A percentile compares a stretch with the other conserved stretches of the same genome.
Evolutionary conservation across 768 basidiomycete species (phyloP).

Genomic region (Mycena floridula): DNA sequence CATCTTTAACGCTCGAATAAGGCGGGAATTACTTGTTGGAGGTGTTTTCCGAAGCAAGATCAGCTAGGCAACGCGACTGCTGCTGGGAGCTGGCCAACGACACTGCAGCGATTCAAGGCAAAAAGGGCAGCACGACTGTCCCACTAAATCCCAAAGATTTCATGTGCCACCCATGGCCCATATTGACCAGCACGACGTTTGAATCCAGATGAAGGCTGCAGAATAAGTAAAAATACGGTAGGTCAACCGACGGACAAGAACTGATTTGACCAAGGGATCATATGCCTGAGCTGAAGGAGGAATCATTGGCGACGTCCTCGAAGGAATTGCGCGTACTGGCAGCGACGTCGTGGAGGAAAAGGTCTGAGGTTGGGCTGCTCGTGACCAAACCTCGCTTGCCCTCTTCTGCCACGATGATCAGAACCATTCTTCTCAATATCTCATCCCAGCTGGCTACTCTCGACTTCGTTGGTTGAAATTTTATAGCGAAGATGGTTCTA

Average conservation of each 20-base stretch:
- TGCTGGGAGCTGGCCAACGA: conserved; percentile 41
- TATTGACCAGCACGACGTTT: conserved; percentile 46
- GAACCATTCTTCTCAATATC: no score
- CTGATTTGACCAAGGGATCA: conserved; percentile 58
- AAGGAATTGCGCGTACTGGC: conserved; percentile 45
- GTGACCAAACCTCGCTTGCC: no score
- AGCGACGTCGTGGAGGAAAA: conserved; percentile 15
- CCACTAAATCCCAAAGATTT: conserved; percentile 22
- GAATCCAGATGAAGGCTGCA: no score
- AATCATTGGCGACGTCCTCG: conserved; percentile 48
- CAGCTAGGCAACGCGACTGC: conserved; percentile 49
- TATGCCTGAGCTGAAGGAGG: conserved; percentile 54
- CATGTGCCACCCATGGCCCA: no score
- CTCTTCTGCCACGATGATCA: no score
- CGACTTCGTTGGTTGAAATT: no score
- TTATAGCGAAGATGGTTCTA: no score
- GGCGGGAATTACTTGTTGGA: conserved; percentile 44
- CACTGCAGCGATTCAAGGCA: conserved; percentile 36
- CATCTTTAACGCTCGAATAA: background rate
- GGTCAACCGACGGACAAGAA: conserved; percentile 55
- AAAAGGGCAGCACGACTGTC: conserved; percentile 30
- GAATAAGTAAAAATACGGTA: conserved; percentile 49
- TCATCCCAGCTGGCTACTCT: no score
- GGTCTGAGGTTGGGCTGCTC: background rate
- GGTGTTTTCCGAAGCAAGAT: conserved; percentile 52